Evolutionary conservation across 1,139 yeast genomes (phyloP), one percentile per base, ranked within the genome.

Genomic region (Debaryomyces psychrophilus): DNA sequence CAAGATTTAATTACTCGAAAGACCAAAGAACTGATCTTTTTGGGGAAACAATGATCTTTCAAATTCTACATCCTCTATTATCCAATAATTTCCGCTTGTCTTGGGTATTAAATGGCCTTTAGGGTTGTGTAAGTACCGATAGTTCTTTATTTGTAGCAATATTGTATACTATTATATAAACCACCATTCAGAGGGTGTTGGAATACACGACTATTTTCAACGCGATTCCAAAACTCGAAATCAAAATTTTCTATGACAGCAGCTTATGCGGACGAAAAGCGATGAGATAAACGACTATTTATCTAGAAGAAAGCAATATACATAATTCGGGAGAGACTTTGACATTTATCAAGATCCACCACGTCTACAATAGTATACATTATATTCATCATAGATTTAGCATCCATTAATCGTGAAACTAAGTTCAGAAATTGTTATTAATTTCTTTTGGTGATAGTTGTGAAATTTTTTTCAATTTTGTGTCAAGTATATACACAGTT

Each of bases 1-100:
- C 53, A 54, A 39, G 58, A 58, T n/a, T 52, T 60, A 38, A 51
- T 62, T 14, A 50, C 57, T n/a, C 36, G 51, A 15, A 59, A 58
- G 29, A 49, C 58, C 1, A 64, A 62, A 41, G 53, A 50, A 11
- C 54, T 46, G 28, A 45, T 60, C 12, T 60, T 60, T 44, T 33
- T 50, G 17, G 33, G 33, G 3, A 25, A 33, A 25, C 25, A 14
- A 14, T 15, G 8, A 11, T 11, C 11, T n/a, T 11, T 8, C 25
- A 12, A 9, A 14, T 11, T 9, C 8, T 20, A 33, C 8, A 8
- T 18, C 8, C 14, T 9, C 15, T 14, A 9, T 6, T 18, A 3
- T 9, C 14, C 5, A 9, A 8, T 18, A 8, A 20, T 12, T 8
- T 33, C 6, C 8, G 33, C 4, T n/a, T 2, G 2, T 18, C 2